These are phyloP conservation scores for Sclerotinia spermophila DNA, from an alignment of 2,329 filamentous ascomycete genomes.

Conservation along the genomic window DNA sequence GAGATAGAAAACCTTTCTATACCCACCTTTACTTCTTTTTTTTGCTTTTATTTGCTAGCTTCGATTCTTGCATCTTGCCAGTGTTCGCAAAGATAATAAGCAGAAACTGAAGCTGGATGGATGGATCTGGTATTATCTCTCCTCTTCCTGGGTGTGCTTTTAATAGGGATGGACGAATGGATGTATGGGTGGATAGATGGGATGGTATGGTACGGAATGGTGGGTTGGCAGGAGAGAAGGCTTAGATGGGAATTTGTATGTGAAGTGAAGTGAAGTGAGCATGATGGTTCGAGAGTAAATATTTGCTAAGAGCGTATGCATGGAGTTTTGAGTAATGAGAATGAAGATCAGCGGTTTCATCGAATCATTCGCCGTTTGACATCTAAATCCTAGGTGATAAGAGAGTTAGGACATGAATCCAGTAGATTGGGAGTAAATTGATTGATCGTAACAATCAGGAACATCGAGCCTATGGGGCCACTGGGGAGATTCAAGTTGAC, in stretches of 20 bases:
- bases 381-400: background rate
- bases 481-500: too few relatives aligned
- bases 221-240: background rate
- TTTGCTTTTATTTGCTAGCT: background rate
- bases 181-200: conserved; percentile 12
- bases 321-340: background rate
- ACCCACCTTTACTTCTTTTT: conserved; percentile 4
- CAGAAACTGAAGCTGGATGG: conserved; percentile 4
- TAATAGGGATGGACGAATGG: conserved; percentile 9
- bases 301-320: background rate
- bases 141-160: background rate
- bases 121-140: conserved; percentile 16
- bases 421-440: too few relatives aligned
- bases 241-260: conserved; percentile 2
- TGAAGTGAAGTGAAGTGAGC: background rate
- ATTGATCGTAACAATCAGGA: too few relatives aligned
- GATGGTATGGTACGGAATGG: conserved; percentile 9
- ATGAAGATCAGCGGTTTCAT: background rate
- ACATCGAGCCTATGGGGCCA: too few relatives aligned
- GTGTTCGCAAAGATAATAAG: background rate
- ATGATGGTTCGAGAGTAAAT: background rate
- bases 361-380: background rate
- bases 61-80: conserved; percentile 8
- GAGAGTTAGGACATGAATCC: background rate
- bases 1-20: conserved; percentile 11